A percentile compares a stretch with the other conserved stretches of the same genome.
phyloP scores from a whole-genome alignment of 371 early-diverging fungal species.

The Choanephora cucurbitarum region DNA sequence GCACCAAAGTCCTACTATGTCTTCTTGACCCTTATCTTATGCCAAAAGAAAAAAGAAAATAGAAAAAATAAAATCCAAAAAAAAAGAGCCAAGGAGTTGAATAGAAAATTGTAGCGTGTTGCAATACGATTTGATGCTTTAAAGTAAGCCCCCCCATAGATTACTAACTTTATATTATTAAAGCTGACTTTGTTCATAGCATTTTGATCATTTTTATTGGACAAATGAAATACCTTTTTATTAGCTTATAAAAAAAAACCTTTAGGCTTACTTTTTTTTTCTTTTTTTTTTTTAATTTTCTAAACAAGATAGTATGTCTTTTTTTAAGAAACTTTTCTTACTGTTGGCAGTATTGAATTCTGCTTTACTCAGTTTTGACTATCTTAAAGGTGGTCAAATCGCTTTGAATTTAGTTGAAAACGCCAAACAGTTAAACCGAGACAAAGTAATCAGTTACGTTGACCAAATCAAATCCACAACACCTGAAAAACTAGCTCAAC shows the following conservation, averaged over 20 bases:
- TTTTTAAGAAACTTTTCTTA: constrained; percentile 44
- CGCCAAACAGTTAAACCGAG: constrained; percentile 49
- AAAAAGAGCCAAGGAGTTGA: no score
- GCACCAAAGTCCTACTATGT: constrained; percentile 33
- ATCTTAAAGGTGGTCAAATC: constrained; percentile 55
- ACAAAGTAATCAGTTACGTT: constrained; percentile 46
- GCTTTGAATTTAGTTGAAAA: constrained; percentile 56
- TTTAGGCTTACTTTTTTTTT: background rate
- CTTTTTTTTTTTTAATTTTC: constrained; percentile 11
- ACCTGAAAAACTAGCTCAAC: constrained; percentile 51
- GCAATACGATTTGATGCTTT: no score
- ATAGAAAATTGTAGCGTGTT: no score
- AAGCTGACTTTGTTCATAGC: no score
- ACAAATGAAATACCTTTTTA: background rate
- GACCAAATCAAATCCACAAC: constrained; percentile 40
- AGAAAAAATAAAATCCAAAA: no score
- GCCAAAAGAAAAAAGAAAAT: no score
- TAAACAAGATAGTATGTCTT: constrained; percentile 16
- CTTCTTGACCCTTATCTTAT: constrained; percentile 4
- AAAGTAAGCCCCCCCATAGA: no score
- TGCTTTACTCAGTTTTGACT: constrained; percentile 45
- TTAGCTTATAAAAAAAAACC: background rate
- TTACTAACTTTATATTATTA: no score
- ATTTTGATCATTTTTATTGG: background rate
- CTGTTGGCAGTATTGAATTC: constrained; percentile 38